Evolutionary conservation across 2,329 filamentous ascomycete genomes (phyloP).

Genomic region (Aspergillus aculeatus): DNA sequence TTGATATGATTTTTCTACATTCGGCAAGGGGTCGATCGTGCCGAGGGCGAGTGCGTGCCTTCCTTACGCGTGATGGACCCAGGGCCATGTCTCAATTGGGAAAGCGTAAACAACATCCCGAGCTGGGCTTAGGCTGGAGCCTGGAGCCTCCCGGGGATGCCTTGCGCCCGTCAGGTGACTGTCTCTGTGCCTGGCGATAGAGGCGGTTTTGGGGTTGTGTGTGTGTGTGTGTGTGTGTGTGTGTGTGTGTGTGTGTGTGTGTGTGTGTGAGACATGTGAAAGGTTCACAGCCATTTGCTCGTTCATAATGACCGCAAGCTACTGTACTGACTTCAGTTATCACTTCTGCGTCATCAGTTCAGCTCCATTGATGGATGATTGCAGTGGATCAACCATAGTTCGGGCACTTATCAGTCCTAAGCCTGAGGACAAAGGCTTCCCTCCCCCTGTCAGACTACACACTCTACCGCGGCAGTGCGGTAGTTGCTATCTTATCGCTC

Average conservation of each 20-base stretch:
- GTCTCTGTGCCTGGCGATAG: conserved; percentile 9
- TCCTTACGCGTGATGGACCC: conserved; percentile 20
- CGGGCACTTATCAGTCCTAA: background rate
- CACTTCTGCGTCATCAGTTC: background rate
- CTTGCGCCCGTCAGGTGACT: conserved; percentile 17
- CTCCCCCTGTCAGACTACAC: too few relatives aligned
- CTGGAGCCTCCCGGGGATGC: background rate
- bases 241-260: background rate
- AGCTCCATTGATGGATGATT: background rate
- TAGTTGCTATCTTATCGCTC: background rate
- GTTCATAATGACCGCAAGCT: background rate
- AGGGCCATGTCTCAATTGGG: conserved; percentile 16
- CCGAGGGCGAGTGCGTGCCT: background rate
- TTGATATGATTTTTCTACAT: conserved; percentile 9
- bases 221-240: too few relatives aligned
- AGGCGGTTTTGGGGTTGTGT: background rate
- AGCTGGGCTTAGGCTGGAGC: too few relatives aligned
- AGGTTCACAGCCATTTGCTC: background rate
- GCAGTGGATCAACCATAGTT: background rate
- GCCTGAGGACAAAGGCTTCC: too few relatives aligned
- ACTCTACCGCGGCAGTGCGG: too few relatives aligned
- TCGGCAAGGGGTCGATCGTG: conserved; percentile 8
- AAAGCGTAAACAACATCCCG: conserved; percentile 19
- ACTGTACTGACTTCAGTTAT: background rate
- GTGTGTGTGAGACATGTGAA: too few relatives aligned